Evolutionary conservation across 2,329 filamentous ascomycete genomes (phyloP).

Genomic region (Didymella pinodella): DNA sequence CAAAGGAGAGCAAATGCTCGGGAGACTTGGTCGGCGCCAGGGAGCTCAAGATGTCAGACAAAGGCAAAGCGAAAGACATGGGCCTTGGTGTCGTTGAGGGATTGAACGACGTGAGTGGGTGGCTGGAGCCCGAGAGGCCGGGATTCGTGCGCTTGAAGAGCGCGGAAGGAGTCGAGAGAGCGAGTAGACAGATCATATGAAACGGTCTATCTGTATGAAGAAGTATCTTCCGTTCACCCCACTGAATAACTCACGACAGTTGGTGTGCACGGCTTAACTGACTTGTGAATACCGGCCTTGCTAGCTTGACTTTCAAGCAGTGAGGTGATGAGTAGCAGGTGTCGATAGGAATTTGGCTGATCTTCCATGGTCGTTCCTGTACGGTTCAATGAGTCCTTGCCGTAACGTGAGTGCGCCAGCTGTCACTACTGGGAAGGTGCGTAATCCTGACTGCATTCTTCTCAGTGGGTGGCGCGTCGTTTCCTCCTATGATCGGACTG

Average conservation of each 20-base stretch:
- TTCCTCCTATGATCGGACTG: not conserved
- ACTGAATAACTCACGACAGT: not conserved
- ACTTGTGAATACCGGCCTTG: not conserved
- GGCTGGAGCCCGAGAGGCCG: not conserved
- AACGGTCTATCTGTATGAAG: not conserved
- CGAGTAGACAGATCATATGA: not conserved
- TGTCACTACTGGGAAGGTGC: not conserved
- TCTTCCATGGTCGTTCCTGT: not conserved
- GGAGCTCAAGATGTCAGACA: not conserved
- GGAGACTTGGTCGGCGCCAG: not conserved
- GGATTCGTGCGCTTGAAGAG: not conserved
- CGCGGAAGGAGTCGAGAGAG: not conserved
- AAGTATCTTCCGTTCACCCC: not conserved
- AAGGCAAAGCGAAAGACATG: conserved; percentile 1
- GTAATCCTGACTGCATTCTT: not conserved
- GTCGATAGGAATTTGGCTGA: not conserved
- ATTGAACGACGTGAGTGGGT: not conserved
- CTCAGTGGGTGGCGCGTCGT: not conserved
- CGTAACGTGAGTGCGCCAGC: not conserved
- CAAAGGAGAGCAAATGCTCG: not conserved
- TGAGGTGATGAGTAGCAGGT: not conserved
- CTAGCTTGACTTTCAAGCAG: not conserved
- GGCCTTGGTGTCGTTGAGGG: not conserved
- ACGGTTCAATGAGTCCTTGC: not conserved
- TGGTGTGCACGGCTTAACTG: not conserved